Conservation (phyloP, 306 rosid genomes). For the Parietaria judaica region DNA sequence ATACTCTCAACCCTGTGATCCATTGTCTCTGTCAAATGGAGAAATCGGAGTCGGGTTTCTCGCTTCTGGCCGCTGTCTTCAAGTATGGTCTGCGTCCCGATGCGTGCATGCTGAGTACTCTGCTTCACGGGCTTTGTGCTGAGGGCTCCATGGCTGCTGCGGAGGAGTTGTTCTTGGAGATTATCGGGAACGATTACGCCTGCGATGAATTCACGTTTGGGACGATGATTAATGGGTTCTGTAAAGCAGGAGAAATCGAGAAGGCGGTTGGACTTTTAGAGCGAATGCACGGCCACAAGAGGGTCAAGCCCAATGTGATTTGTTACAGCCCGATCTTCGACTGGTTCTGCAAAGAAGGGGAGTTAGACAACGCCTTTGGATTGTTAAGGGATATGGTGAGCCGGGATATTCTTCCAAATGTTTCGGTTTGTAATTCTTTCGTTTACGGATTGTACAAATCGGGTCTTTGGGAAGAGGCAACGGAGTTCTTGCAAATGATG, state of each 20-base stretch:
- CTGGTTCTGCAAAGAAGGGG: constrained; percentile 6
- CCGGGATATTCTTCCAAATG: background rate
- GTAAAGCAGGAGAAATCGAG: background rate
- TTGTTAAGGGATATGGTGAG: background rate
- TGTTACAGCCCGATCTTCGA: background rate
- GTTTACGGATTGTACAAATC: background rate
- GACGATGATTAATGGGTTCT: background rate
- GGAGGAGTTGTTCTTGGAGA: background rate
- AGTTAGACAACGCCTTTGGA: background rate
- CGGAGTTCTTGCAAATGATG: background rate
- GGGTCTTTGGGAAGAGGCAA: background rate
- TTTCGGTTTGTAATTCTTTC: background rate
- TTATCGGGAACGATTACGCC: background rate
- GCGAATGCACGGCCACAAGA: background rate
- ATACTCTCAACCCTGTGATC: background rate
- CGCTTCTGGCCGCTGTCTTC: background rate
- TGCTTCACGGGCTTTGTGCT: background rate
- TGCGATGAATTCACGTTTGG: background rate
- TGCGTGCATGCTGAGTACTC: background rate
- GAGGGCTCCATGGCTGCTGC: background rate
- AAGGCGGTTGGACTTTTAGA: background rate
- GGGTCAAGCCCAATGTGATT: background rate
- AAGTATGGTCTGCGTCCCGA: constrained; percentile 4
- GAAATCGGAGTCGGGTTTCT: background rate
- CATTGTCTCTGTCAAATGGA: constrained; percentile 2